Percentiles rank a stretch among this genome's conserved stretches.
Evolutionary conservation across 78 protist species (phyloP).

Genomic region (Speleostelium caveatum): DNA sequence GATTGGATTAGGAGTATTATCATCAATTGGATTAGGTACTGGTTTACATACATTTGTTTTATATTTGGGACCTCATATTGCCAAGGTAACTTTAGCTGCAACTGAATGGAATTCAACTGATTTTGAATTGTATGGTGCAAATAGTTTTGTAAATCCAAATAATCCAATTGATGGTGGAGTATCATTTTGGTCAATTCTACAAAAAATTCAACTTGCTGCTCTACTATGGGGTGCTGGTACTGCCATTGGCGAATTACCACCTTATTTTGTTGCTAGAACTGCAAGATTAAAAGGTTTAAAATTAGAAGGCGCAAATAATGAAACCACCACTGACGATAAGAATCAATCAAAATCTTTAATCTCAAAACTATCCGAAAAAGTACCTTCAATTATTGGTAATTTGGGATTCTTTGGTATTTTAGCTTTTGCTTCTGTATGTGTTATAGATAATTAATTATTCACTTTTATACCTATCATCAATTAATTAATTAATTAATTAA

Average conservation of each 20-base stretch:
- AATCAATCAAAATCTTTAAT: constrained; percentile 35
- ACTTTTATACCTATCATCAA: neutral
- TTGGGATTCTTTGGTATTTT: constrained; percentile 89
- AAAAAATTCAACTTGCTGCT: constrained; percentile 67
- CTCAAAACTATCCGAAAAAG: constrained; percentile 28
- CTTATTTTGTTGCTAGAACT: constrained; percentile 87
- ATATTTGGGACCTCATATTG: constrained; percentile 86
- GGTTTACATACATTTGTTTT: constrained; percentile 88
- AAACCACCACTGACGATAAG: neutral
- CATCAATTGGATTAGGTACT: constrained; percentile 76
- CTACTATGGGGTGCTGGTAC: constrained; percentile 93
- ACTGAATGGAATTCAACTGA: constrained; percentile 74
- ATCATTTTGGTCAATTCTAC: constrained; percentile 47
- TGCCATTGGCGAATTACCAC: constrained; percentile 94
- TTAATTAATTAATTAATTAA: neutral
- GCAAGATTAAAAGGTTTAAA: constrained; percentile 59
- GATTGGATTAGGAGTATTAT: constrained; percentile 74
- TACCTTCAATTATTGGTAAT: constrained; percentile 66
- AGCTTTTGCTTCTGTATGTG: constrained; percentile 85
- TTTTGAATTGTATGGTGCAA: constrained; percentile 50
- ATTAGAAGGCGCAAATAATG: constrained; percentile 42
- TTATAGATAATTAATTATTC: neutral
- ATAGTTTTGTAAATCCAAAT: constrained; percentile 61
- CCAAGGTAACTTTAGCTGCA: constrained; percentile 85
- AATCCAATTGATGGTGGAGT: constrained; percentile 1